Conservation (phyloP, 2,329 filamentous ascomycete species). For the Arthroderma sp. region DNA sequence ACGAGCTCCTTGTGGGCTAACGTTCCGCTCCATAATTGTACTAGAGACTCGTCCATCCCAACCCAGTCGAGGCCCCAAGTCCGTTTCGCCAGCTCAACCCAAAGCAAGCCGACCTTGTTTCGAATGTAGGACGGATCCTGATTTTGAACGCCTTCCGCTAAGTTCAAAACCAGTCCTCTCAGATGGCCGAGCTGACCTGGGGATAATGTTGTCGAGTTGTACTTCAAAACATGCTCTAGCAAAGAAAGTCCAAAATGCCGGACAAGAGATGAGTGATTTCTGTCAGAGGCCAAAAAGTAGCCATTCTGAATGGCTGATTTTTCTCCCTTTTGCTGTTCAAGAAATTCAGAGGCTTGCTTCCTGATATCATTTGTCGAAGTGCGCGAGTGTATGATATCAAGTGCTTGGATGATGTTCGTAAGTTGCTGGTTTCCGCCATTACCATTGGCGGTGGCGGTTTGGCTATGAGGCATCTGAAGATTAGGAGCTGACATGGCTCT, state of each 20-base stretch:
- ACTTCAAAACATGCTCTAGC: conserved; percentile 77
- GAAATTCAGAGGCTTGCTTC: conserved; percentile 67
- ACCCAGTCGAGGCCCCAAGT: conserved; percentile 89
- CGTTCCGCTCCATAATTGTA: conserved; percentile 59
- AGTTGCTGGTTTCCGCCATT: conserved; percentile 4
- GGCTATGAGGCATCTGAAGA: neutral
- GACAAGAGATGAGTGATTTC: conserved; percentile 62
- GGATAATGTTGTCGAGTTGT: conserved; percentile 65
- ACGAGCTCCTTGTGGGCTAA: conserved; percentile 70
- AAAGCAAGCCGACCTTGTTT: conserved; percentile 88
- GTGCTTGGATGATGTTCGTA: conserved; percentile 58
- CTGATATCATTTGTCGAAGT: conserved; percentile 69
- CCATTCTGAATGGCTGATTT: conserved; percentile 72
- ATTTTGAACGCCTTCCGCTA: conserved; percentile 57
- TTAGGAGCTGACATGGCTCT: too few species aligned
- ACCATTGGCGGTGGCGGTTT: neutral
- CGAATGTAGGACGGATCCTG: conserved; percentile 70
- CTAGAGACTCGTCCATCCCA: conserved; percentile 78
- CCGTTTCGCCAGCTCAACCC: conserved; percentile 88
- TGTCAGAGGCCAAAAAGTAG: conserved; percentile 66
- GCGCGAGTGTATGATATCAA: conserved; percentile 76
- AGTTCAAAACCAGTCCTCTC: conserved; percentile 62
- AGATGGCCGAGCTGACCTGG: conserved; percentile 54
- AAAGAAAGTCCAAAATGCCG: conserved; percentile 89
- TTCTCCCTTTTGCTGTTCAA: conserved; percentile 72